These are phyloP conservation scores for Coffea humblotiana DNA, from an alignment of 305 asterid species.

Conservation along the genomic window DNA sequence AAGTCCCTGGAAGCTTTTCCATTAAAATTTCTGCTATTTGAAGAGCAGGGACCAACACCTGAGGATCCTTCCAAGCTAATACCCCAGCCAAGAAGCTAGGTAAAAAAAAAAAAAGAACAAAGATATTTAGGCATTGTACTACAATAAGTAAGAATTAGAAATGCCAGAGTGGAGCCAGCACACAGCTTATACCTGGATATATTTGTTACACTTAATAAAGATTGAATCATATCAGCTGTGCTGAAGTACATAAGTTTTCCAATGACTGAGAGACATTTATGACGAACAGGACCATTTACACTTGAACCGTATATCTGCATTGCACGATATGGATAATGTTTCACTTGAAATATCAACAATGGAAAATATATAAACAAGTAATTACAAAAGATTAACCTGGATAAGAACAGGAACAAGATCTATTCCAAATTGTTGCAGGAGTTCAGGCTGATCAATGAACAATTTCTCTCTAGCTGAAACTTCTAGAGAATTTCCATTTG, in stretches of 20 bases:
- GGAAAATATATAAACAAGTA: background rate
- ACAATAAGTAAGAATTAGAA: conserved; percentile 10
- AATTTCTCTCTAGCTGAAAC: conserved; percentile 77
- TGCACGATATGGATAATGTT: conserved; percentile 15
- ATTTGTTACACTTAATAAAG: conserved; percentile 67
- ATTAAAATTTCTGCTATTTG: conserved; percentile 94
- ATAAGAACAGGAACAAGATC: conserved; percentile 91
- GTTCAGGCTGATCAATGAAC: conserved; percentile 91
- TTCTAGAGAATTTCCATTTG: conserved; percentile 56
- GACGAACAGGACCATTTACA: conserved; percentile 95
- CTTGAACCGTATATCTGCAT: conserved; percentile 96
- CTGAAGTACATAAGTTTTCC: conserved; percentile 98
- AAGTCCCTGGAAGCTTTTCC: conserved; percentile 93
- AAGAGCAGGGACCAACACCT: conserved; percentile 94
- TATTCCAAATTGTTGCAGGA: conserved; percentile 89
- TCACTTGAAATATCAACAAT: conserved; percentile 6
- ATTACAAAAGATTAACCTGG: conserved; percentile 54
- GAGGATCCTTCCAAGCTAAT: conserved; percentile 99
- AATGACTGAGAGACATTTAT: conserved; percentile 93
- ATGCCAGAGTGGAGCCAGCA: conserved; percentile 14
- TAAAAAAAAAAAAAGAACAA: conserved; percentile 13
- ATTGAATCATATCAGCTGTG: conserved; percentile 84
- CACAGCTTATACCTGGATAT: conserved; percentile 69
- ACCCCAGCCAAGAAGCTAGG: conserved; percentile 95
- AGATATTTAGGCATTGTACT: conserved; percentile 20